Percentiles rank a stretch among this genome's conserved stretches.
Conservation (phyloP, 352 stramenopile genomes). For the Pelagophyceae sp. region DNA sequence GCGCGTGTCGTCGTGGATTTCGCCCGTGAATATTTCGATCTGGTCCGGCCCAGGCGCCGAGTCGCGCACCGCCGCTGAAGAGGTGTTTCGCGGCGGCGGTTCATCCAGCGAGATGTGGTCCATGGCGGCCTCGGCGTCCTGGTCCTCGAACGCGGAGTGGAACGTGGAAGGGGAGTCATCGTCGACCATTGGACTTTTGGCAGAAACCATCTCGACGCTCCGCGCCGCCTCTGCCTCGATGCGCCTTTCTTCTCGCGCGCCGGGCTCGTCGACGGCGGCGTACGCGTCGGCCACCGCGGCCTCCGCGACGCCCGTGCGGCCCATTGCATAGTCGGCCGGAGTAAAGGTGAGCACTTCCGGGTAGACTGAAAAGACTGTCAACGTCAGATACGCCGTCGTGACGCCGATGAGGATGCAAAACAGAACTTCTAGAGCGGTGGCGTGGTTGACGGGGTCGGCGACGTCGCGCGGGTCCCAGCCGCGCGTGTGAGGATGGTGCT, state of each 20-base stretch:
- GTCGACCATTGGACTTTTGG: no score
- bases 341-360: neutral
- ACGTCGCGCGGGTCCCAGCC: slow-evolving; percentile 2
- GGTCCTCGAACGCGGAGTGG: neutral
- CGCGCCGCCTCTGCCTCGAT: neutral
- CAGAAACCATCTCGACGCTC: no score
- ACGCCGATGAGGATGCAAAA: neutral
- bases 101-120: no score
- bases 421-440: neutral
- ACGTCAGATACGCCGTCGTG: neutral
- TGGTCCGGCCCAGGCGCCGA: no score
- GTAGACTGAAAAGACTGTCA: neutral
- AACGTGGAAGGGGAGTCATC: neutral
- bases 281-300: neutral
- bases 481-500: neutral
- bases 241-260: neutral
- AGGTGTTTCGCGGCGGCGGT: no score
- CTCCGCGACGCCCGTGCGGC: neutral
- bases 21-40: no score
- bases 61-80: no score
- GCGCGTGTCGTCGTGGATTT: no score
- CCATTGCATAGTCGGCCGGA: no score
- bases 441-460: neutral
- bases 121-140: neutral
- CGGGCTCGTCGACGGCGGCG: neutral